Percentiles rank a stretch among this genome's conserved stretches.
phyloP scores from a whole-genome alignment of 805 yeast genomes.

The Candida morakotiae region DNA sequence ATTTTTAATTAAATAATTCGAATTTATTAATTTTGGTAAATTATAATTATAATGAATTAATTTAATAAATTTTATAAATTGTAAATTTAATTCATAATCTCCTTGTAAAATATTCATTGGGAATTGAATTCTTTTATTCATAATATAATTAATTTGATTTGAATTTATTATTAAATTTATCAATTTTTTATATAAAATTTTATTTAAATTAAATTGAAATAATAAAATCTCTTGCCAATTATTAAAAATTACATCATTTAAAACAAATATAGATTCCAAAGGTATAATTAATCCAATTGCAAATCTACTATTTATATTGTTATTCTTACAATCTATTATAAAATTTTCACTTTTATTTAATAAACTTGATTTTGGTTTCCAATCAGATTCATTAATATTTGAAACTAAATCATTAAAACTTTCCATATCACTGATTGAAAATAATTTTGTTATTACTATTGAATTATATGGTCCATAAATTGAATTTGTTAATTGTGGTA shows the following conservation, averaged over 20 bases:
- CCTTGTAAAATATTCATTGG: slow-evolving; percentile 36
- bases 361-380: slow-evolving; percentile 44
- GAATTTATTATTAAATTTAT: slow-evolving; percentile 15
- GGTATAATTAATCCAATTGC: slow-evolving; percentile 49
- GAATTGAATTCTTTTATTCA: slow-evolving; percentile 33
- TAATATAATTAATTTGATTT: slow-evolving; percentile 20
- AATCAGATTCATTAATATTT: slow-evolving; percentile 13
- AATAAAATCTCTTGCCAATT: slow-evolving; percentile 48
- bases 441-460: slow-evolving; percentile 43
- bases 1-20: slow-evolving; percentile 34
- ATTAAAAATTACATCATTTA: slow-evolving; percentile 41
- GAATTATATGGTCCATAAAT: slow-evolving; percentile 28
- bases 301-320: slow-evolving; percentile 32
- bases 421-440: slow-evolving; percentile 32
- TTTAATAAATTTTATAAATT: slow-evolving; percentile 33
- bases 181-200: slow-evolving; percentile 34
- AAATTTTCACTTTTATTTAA: slow-evolving; percentile 16
- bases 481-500: slow-evolving; percentile 39
- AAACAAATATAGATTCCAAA: slow-evolving; percentile 23
- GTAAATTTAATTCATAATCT: slow-evolving; percentile 40
- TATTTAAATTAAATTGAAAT: slow-evolving; percentile 37
- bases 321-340: not conserved
- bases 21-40: slow-evolving; percentile 44
- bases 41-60: slow-evolving; percentile 37
- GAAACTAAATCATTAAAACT: slow-evolving; percentile 7